Conservation (phyloP, 2,329 filamentous ascomycete species). For the Botrytis sinoallii region DNA sequence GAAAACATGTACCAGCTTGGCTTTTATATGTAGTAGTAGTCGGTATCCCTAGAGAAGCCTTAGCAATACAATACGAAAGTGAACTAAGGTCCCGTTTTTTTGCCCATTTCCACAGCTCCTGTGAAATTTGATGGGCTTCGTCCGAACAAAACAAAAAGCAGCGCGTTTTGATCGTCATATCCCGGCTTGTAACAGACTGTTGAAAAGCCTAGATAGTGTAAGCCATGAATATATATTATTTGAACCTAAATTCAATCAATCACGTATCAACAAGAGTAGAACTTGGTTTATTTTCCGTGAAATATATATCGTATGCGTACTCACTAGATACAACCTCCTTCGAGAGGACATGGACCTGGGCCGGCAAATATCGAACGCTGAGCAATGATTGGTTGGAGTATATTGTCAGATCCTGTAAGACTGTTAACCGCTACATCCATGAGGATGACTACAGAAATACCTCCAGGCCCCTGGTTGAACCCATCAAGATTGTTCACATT, state of each 20-base stretch:
- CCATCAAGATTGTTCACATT: constrained; percentile 44
- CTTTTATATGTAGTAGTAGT: constrained; percentile 38
- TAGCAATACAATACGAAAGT: constrained; percentile 32
- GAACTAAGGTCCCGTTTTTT: neutral
- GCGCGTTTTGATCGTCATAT: neutral
- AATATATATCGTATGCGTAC: neutral
- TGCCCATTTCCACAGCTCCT: neutral
- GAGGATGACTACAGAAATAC: constrained; percentile 27
- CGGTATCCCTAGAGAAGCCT: constrained; percentile 27
- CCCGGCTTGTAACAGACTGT: neutral
- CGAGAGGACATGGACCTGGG: constrained; percentile 42
- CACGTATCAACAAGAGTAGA: neutral
- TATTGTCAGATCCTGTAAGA: constrained; percentile 21
- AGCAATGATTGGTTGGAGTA: constrained; percentile 43
- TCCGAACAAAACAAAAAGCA: neutral
- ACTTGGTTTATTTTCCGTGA: neutral
- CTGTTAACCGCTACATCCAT: neutral
- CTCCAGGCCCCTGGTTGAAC: constrained; percentile 41
- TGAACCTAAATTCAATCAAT: neutral
- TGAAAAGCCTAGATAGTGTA: neutral
- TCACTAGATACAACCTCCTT: constrained; percentile 37
- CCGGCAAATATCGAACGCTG: constrained; percentile 43
- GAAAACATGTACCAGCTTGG: constrained; percentile 38
- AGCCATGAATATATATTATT: neutral
- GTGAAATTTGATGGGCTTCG: neutral